phyloP scores from a whole-genome alignment of 2,329 filamentous ascomycete genomes.

The Macrophomina phaseolina region DNA sequence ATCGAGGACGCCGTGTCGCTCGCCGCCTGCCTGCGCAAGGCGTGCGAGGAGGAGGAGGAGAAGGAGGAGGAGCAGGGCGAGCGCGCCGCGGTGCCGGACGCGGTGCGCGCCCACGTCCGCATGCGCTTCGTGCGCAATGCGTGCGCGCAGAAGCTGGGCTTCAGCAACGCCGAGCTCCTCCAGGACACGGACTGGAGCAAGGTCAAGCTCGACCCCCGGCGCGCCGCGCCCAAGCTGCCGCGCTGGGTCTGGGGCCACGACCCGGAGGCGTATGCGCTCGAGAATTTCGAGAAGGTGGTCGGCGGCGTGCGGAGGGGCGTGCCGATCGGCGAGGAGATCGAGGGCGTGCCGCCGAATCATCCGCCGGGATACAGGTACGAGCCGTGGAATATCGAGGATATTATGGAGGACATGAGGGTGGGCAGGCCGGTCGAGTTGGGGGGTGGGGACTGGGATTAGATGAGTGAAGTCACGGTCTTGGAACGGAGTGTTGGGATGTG shows the following conservation, averaged over 20 bases:
- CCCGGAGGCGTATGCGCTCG: constrained; percentile 52
- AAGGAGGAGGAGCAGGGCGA: constrained; percentile 42
- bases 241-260: constrained; percentile 56
- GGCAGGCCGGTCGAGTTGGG: constrained; percentile 44
- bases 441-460: constrained; percentile 40
- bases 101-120: constrained; percentile 48
- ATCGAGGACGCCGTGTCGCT: constrained; percentile 55
- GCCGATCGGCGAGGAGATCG: constrained; percentile 32
- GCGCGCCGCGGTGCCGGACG: constrained; percentile 42
- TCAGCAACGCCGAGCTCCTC: constrained; percentile 54
- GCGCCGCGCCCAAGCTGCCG: constrained; percentile 52
- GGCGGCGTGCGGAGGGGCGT: constrained; percentile 45
- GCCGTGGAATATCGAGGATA: constrained; percentile 50
- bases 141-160: constrained; percentile 57
- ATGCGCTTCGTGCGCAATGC: constrained; percentile 55
- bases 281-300: constrained; percentile 50
- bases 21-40: constrained; percentile 48
- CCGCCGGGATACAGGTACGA: constrained; percentile 50
- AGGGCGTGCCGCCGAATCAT: constrained; percentile 51
- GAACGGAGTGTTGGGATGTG: no score
- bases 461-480: neutral
- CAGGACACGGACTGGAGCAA: constrained; percentile 57
- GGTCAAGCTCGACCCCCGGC: constrained; percentile 52
- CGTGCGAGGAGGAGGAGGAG: no score
- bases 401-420: constrained; percentile 47